Base-by-base conservation (phyloP, 345 rosid genomes). In the Kernera saxatilis region DNA sequence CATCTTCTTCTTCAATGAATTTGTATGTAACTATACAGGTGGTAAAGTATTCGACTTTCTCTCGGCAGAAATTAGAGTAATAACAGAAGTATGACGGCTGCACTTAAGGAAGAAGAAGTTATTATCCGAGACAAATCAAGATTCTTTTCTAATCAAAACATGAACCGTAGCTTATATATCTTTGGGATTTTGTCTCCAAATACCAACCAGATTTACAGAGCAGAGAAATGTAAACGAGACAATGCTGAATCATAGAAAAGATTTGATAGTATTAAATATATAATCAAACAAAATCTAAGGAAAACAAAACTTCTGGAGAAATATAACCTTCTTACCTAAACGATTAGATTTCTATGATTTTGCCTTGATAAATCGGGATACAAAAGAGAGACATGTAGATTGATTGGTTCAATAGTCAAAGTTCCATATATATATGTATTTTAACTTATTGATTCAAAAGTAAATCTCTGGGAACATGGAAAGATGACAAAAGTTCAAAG, bases 1-100 rank as follows among this genome's bases (percentile, higher is more conserved):
- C 96, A 89, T 89, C 52, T 80, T 85, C 83, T 61, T 48, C 69
- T 27, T 49, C 41, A 32, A 33, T 8, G 36, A 23, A 51, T 51
- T 30, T 19, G 32, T 46, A 48, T 27, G 40, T 17, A 46, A 33
- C 6, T 55, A 36, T 53, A 35, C 13, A 44, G 48, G 64, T 10
- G 10, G 37, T 52, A 11, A 29, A 58, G 67, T 56, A 36, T 26
- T 49, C 6, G 45, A 32, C 33, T 12, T 0, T 23, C n/a, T 49
- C 32, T 40, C 4, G 4, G 45, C 15, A 7, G 6, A 26, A 64
- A 14, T 5, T 23, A 41, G 54, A 55, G 44, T 8, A 19, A 44
- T 6, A 49, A 29, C 17, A 64, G 1, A 53, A 14, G 43, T 44
- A 33, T 26, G 10, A 36, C 66, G 30, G 61, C 78, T 74, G 73